Conservation (phyloP, 2,329 filamentous ascomycete genomes). For the Sporothrix globosa region DNA sequence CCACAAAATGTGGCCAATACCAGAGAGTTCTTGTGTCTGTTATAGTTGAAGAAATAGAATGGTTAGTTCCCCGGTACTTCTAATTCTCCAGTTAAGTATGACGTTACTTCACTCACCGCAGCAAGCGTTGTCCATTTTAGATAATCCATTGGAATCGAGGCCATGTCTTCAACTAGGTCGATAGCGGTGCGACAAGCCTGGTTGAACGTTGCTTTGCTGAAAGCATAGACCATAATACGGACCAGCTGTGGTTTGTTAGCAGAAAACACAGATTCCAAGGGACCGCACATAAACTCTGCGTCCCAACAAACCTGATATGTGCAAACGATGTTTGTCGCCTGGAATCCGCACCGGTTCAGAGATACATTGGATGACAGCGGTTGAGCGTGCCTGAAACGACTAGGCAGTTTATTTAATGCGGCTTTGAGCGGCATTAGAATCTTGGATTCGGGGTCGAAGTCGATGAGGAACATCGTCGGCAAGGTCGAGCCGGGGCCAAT, state of each 20-base stretch:
- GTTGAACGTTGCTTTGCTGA: conserved; percentile 22
- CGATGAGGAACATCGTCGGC: conserved; percentile 18
- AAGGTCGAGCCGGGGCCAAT: not conserved
- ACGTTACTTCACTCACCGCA: not conserved
- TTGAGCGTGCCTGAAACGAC: conserved; percentile 1
- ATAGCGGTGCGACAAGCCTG: conserved; percentile 27
- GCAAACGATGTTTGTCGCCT: conserved; percentile 30
- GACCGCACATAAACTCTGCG: not conserved
- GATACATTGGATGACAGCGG: conserved; percentile 11
- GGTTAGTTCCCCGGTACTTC: not conserved
- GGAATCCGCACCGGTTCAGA: conserved; percentile 30
- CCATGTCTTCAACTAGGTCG: conserved; percentile 28
- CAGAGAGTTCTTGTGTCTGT: conserved; percentile 28
- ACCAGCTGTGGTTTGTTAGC: not conserved
- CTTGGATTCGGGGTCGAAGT: conserved; percentile 24
- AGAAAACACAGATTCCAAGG: not conserved
- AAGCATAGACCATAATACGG: conserved; percentile 24
- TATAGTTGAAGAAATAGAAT: too few relatives aligned
- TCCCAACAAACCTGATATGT: conserved; percentile 23
- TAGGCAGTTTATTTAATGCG: not conserved
- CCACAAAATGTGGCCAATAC: conserved; percentile 28
- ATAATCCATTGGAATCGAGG: conserved; percentile 27
- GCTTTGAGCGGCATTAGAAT: conserved; percentile 4
- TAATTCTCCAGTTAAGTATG: not conserved
- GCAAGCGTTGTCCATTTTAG: conserved; percentile 23